These are phyloP conservation scores for Thalia dealbata DNA, from an alignment of 176 grass and related monocot genomes.

Conservation along the genomic window DNA sequence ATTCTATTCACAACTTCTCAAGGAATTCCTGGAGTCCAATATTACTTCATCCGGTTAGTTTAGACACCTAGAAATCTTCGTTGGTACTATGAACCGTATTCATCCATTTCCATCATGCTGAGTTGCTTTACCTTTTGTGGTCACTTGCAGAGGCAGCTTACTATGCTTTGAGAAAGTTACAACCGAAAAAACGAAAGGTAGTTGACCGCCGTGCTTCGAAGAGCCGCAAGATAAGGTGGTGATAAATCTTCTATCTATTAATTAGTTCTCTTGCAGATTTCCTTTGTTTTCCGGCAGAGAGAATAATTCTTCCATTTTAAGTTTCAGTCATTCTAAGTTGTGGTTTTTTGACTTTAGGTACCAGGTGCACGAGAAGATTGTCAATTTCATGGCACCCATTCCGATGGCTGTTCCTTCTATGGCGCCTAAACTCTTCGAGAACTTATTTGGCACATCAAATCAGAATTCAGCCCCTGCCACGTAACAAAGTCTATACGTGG, in stretches of 20 bases:
- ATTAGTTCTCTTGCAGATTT: too few relatives aligned
- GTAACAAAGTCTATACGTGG: too few relatives aligned
- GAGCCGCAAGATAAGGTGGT: slow-evolving; percentile 81
- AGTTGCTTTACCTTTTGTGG: neutral
- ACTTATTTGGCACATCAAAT: slow-evolving; percentile 42
- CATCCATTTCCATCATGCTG: neutral
- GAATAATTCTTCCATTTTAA: neutral
- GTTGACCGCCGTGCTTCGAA: slow-evolving; percentile 85
- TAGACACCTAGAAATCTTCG: neutral
- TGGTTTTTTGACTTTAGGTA: slow-evolving; percentile 36
- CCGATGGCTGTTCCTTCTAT: slow-evolving; percentile 53
- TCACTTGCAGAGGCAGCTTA: slow-evolving; percentile 38
- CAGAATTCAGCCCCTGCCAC: too few relatives aligned
- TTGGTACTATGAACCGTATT: neutral
- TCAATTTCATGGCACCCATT: slow-evolving; percentile 73
- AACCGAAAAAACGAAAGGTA: slow-evolving; percentile 69
- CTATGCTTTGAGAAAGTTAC: slow-evolving; percentile 67
- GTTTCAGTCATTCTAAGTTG: neutral
- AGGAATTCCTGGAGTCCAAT: slow-evolving; percentile 85
- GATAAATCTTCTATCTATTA: too few relatives aligned
- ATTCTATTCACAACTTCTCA: slow-evolving; percentile 93
- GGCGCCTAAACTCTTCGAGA: slow-evolving; percentile 68
- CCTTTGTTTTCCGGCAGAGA: neutral
- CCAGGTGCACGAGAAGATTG: slow-evolving; percentile 73
- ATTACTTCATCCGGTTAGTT: slow-evolving; percentile 46